A percentile compares a stretch with the other conserved stretches of the same genome.
Evolutionary conservation across 805 yeast genomes (phyloP).

Genomic region (Myxozyma neglecta): DNA sequence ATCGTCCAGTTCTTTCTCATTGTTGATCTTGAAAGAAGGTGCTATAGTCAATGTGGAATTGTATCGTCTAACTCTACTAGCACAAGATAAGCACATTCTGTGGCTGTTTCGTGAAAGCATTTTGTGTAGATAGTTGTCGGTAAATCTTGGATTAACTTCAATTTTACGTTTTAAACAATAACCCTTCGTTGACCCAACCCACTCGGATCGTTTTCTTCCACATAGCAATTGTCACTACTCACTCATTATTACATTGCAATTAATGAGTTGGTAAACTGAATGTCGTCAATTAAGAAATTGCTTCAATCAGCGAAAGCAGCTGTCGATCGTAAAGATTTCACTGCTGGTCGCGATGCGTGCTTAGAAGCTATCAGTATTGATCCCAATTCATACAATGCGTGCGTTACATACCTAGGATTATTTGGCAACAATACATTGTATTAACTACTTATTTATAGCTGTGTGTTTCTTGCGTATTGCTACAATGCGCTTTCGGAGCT

Average conservation of each 20-base stretch:
- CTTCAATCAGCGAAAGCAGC: slow-evolving; percentile 36
- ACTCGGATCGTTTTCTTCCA: neutral
- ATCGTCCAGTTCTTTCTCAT: slow-evolving; percentile 12
- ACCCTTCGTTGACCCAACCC: neutral
- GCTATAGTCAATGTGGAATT: neutral
- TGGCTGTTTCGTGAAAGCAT: no score
- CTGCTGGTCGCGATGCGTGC: slow-evolving; percentile 58
- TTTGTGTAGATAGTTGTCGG: no score
- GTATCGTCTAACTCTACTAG: neutral
- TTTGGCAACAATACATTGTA: slow-evolving; percentile 1
- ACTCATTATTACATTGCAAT: neutral
- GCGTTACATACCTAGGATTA: slow-evolving; percentile 40
- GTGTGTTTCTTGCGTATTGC: slow-evolving; percentile 26
- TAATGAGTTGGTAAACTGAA: neutral
- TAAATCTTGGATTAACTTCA: no score
- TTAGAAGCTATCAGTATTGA: slow-evolving; percentile 59
- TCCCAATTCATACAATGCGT: slow-evolving; percentile 60
- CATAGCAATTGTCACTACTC: neutral
- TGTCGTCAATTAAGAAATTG: slow-evolving; percentile 14
- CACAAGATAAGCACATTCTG: neutral
- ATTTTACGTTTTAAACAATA: no score
- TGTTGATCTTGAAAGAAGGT: slow-evolving; percentile 2
- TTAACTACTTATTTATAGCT: slow-evolving; percentile 8
- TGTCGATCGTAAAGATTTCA: slow-evolving; percentile 54
- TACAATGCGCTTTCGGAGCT: slow-evolving; percentile 38